Evolutionary conservation across 192 early-diverging fungal species (phyloP).

Genomic region (Chytriomyces hyalinus): DNA sequence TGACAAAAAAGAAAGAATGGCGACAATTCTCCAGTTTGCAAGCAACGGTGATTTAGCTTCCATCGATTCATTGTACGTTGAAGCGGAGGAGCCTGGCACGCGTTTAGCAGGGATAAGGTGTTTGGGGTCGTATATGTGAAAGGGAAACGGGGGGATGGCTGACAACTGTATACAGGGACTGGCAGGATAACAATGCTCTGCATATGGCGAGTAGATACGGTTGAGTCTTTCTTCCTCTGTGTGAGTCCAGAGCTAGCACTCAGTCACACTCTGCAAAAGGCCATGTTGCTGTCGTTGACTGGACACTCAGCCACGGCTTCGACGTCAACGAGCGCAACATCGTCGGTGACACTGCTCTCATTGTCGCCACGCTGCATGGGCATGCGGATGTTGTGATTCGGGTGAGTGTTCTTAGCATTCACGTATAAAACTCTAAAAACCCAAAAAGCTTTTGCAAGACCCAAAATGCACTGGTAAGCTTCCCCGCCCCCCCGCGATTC

Average conservation of each 20-base stretch:
- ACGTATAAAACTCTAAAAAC: slow-evolving; percentile 33
- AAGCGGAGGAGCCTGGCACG: background rate
- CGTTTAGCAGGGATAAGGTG: background rate
- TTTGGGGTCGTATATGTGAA: background rate
- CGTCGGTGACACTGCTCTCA: slow-evolving; percentile 60
- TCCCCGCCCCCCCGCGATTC: background rate
- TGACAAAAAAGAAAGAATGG: background rate
- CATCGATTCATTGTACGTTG: slow-evolving; percentile 22
- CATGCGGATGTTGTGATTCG: slow-evolving; percentile 42
- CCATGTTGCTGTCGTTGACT: slow-evolving; percentile 43
- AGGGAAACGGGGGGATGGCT: background rate
- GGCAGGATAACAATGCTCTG: slow-evolving; percentile 50
- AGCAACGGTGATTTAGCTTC: slow-evolving; percentile 12
- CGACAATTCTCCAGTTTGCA: slow-evolving; percentile 19
- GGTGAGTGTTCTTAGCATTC: slow-evolving; percentile 30
- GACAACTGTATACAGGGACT: slow-evolving; percentile 35
- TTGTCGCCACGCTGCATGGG: slow-evolving; percentile 43
- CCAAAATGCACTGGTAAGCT: background rate
- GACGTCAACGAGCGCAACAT: slow-evolving; percentile 42
- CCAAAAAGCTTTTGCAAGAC: background rate
- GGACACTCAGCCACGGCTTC: background rate
- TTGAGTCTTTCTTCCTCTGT: background rate
- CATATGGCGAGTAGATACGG: slow-evolving; percentile 47
- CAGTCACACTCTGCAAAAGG: background rate
- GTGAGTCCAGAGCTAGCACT: background rate